Conservation (phyloP, 345 rosid genomes). For the Salix viminalis region DNA sequence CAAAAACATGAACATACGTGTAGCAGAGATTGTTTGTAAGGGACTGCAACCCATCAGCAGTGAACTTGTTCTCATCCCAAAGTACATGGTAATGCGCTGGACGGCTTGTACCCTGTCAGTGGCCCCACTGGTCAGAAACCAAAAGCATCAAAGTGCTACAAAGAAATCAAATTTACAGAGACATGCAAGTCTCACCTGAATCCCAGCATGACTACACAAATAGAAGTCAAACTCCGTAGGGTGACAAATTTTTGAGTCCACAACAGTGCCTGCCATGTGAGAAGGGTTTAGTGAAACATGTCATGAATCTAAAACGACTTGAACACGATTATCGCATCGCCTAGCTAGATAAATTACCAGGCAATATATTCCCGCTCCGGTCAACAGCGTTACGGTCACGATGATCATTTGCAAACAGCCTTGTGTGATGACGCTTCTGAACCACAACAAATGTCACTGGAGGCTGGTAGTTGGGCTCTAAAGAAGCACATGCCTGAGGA, state of each 20-base stretch:
- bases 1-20: conserved; percentile 45
- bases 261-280: conserved; percentile 66
- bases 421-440: conserved; percentile 98
- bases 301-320: too few species aligned
- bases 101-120: conserved; percentile 80
- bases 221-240: conserved; percentile 97
- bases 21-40: conserved; percentile 92
- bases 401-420: conserved; percentile 88
- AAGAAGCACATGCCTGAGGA: conserved; percentile 83
- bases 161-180: neutral
- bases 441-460: conserved; percentile 98
- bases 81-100: conserved; percentile 98
- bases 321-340: neutral
- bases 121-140: neutral
- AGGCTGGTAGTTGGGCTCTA: conserved; percentile 98
- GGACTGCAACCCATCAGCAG: conserved; percentile 88
- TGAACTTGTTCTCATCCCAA: conserved; percentile 97
- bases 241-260: conserved; percentile 96
- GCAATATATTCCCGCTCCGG: conserved; percentile 88
- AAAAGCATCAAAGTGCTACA: neutral
- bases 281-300: neutral
- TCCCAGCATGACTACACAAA: conserved; percentile 97
- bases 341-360: conserved; percentile 41
- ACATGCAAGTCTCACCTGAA: conserved; percentile 48
- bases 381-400: conserved; percentile 66